These are phyloP conservation scores for Conticribra weissflogii DNA, from an alignment of 108 stramenopile genomes.

Conservation along the genomic window DNA sequence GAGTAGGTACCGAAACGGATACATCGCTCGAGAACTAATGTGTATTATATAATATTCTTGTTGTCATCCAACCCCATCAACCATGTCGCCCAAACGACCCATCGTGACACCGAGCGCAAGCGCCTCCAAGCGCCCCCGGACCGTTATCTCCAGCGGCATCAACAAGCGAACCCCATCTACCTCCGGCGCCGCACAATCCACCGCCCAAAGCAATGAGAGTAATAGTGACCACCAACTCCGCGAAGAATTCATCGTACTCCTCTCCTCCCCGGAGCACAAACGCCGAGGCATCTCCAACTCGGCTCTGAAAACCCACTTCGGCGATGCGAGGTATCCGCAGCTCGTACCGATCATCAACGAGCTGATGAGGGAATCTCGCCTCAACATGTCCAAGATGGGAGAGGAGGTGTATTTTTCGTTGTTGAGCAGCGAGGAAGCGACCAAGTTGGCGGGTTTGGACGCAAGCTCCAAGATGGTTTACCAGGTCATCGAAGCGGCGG, in stretches of 20 bases:
- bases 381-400: conserved; percentile 72
- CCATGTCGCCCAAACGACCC: conserved; percentile 33
- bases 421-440: conserved; percentile 64
- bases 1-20: too few relatives aligned
- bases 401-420: conserved; percentile 73
- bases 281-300: conserved; percentile 69
- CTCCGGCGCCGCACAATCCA: not conserved
- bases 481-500: conserved; percentile 91
- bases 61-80: not conserved
- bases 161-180: not conserved
- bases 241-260: conserved; percentile 67
- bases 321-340: conserved; percentile 40
- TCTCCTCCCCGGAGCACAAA: conserved; percentile 51
- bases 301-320: conserved; percentile 67
- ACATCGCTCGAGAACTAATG: too few relatives aligned
- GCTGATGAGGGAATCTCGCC: conserved; percentile 60
- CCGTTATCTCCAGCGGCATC: not conserved
- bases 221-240: conserved; percentile 25
- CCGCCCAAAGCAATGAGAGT: not conserved
- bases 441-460: conserved; percentile 83
- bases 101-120: conserved; percentile 16
- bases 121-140: conserved; percentile 26
- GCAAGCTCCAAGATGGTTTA: conserved; percentile 85
- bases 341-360: conserved; percentile 82
- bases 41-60: too few relatives aligned